Conservation (phyloP, 306 rosid species). For the Boehmeria nivea region DNA sequence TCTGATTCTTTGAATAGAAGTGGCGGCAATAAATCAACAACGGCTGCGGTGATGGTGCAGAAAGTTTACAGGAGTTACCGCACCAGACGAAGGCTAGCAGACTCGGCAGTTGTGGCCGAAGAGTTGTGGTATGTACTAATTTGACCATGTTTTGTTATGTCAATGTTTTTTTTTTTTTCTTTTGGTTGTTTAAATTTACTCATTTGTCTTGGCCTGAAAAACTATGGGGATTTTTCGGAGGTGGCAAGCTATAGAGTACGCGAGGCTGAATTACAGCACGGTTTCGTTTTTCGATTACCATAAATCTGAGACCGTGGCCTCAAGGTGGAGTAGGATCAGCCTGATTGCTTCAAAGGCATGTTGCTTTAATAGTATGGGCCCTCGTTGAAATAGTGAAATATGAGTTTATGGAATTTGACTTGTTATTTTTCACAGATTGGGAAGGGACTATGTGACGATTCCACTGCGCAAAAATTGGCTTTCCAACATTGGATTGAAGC, state of each 20-base stretch:
- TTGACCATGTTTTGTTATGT: background rate
- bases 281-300: conserved; percentile 27
- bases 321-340: conserved; percentile 33
- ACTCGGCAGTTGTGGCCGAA: conserved; percentile 36
- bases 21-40: background rate
- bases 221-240: conserved; percentile 2
- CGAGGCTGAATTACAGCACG: conserved; percentile 21
- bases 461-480: conserved; percentile 40
- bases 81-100: conserved; percentile 36
- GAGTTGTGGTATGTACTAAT: conserved; percentile 26
- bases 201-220: background rate
- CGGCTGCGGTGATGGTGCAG: conserved; percentile 43
- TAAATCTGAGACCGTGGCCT: conserved; percentile 23
- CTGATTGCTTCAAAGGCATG: conserved; percentile 27
- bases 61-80: conserved; percentile 41
- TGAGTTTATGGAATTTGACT: background rate
- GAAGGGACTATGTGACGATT: conserved; percentile 32
- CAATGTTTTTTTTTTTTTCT: background rate
- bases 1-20: background rate
- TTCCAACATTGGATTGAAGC: conserved; percentile 51
- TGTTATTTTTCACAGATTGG: conserved; percentile 37
- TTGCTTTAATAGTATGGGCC: too few relatives aligned
- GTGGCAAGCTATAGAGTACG: conserved; percentile 31
- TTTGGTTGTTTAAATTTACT: background rate
- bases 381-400: background rate